These are phyloP conservation scores for Phialemonium atrogriseum DNA, from an alignment of 2,329 filamentous ascomycete genomes.

Conservation along the genomic window DNA sequence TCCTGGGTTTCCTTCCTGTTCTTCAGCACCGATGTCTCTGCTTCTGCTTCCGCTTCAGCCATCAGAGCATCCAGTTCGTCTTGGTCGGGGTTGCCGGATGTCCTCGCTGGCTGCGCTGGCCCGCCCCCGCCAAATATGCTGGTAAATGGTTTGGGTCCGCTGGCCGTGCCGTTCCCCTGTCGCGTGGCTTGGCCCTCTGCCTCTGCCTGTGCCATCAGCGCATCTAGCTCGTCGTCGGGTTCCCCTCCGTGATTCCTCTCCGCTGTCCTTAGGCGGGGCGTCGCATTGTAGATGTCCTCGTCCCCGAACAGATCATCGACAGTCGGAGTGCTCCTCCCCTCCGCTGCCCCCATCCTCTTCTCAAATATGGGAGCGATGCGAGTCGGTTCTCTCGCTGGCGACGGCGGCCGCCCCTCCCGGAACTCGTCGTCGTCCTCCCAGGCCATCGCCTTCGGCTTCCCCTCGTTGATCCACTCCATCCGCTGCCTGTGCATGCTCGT, in stretches of 20 bases:
- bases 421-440: constrained; percentile 22
- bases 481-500: constrained; percentile 68
- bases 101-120: constrained; percentile 4
- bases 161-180: constrained; percentile 8
- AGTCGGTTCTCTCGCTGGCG: constrained; percentile 19
- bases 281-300: constrained; percentile 48
- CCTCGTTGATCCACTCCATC: constrained; percentile 76
- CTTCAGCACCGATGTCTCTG: constrained; percentile 10
- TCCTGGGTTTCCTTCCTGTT: background rate
- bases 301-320: constrained; percentile 31
- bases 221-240: constrained; percentile 40
- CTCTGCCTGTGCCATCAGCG: constrained; percentile 43
- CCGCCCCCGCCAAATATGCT: constrained; percentile 13
- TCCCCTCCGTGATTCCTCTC: constrained; percentile 10
- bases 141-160: background rate
- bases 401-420: constrained; percentile 10
- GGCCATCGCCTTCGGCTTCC: constrained; percentile 39
- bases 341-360: constrained; percentile 10
- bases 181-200: constrained; percentile 8
- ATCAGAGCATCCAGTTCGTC: constrained; percentile 28
- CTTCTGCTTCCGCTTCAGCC: constrained; percentile 19
- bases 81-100: constrained; percentile 13
- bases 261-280: constrained; percentile 25
- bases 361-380: constrained; percentile 30
- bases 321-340: constrained; percentile 18